Evolutionary conservation across 495 filamentous ascomycete species (phyloP).

Genomic region (Chaetomium cochliodes): DNA sequence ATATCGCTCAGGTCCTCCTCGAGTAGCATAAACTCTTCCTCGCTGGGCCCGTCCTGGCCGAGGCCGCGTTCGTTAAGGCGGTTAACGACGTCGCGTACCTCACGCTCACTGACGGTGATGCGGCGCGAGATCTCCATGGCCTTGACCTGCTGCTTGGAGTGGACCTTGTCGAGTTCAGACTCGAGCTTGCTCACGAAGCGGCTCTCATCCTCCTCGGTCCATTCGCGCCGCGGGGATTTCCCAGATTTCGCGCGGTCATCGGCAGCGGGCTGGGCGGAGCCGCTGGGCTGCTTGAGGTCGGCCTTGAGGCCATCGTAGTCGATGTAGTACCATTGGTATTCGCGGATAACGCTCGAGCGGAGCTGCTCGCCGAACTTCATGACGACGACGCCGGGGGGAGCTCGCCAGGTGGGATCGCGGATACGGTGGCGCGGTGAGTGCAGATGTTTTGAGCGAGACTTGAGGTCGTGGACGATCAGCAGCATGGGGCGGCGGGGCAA

Average conservation of each 20-base stretch:
- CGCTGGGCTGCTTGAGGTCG: slow-evolving; percentile 73
- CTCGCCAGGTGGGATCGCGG: slow-evolving; percentile 31
- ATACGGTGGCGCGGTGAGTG: slow-evolving; percentile 28
- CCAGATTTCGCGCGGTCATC: slow-evolving; percentile 18
- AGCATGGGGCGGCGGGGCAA: slow-evolving; percentile 29
- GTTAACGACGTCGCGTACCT: slow-evolving; percentile 82
- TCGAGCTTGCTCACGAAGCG: slow-evolving; percentile 84
- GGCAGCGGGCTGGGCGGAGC: slow-evolving; percentile 43
- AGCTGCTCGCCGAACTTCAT: slow-evolving; percentile 96
- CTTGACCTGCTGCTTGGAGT: slow-evolving; percentile 94
- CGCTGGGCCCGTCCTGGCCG: slow-evolving; percentile 61
- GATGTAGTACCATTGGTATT: slow-evolving; percentile 97
- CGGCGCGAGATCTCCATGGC: slow-evolving; percentile 88
- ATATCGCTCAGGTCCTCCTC: slow-evolving; percentile 96
- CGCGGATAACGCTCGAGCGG: slow-evolving; percentile 85
- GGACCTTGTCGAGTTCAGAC: slow-evolving; percentile 91
- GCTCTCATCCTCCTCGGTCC: slow-evolving; percentile 91
- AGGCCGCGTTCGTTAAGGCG: slow-evolving; percentile 61
- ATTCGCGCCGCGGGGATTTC: slow-evolving; percentile 53
- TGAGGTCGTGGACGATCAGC: slow-evolving; percentile 54
- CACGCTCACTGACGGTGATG: slow-evolving; percentile 80
- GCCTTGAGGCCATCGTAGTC: slow-evolving; percentile 91
- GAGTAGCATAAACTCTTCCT: slow-evolving; percentile 90
- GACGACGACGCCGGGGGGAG: slow-evolving; percentile 46
- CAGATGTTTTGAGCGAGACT: slow-evolving; percentile 38